Base-by-base conservation (phyloP, 1,284 basidiomycete genomes). In the Moniliella sp. region DNA sequence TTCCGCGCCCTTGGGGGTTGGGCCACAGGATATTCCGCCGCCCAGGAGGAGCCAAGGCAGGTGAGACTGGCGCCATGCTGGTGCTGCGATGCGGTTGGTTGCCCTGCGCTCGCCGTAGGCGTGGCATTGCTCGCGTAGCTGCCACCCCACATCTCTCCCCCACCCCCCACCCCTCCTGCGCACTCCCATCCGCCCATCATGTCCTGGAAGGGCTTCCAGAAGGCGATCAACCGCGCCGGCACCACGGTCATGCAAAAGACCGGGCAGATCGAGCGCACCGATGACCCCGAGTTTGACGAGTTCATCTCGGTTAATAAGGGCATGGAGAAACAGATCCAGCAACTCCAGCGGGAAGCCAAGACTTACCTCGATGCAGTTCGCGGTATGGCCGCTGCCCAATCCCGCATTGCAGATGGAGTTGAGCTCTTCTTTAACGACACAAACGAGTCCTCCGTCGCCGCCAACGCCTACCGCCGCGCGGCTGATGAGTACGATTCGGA, bases 291-390 rank as follows among this genome's bases (percentile, higher is more conserved):
- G 57, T 97, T 93, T 60, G 69, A 76, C 18, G 78, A 88, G 38
- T 83, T 93, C 62, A 82, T 91, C 60, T 71, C 73, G 30, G 82
- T 82, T 58, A 97, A 76, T 67, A 74, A 75, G 63, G 72, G 70
- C 77, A 84, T 65, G 61, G 83, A 59, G 36, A 46, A 46, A 28
- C 51, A 59, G 31, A 37, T 43, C 0, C 31, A 76, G 50, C 71
- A 72, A 4, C 64, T 99, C 32, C 86, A 94, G 64, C 93, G 93
- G 63, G 83, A 93, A 48, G 78, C 79, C 50, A 97, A 94, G 66
- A 72, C 72, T 0, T 97, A 94, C 54, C 72, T 86, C 46, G 91
- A 97, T 62, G 75, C 84, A 3, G 84, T 97, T 73, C 35, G 54
- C 80, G 26, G 25, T 11, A 11, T 27, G 2, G 27, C 32, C 4